These are phyloP conservation scores for Aspergillus hortae DNA, from an alignment of 2,329 filamentous ascomycete species.

Conservation along the genomic window DNA sequence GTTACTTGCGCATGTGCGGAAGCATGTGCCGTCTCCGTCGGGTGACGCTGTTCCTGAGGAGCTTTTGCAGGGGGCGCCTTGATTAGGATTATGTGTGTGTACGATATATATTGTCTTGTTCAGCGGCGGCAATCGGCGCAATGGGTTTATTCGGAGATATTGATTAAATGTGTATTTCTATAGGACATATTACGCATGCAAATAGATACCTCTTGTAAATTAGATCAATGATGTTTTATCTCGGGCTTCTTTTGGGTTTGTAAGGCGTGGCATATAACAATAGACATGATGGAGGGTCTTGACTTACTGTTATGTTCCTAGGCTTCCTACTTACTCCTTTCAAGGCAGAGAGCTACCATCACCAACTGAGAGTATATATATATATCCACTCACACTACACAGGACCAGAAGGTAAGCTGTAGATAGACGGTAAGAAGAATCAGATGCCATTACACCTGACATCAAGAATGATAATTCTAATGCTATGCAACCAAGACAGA, in stretches of 20 bases:
- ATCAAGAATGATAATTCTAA: too few species aligned
- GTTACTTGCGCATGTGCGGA: constrained; percentile 40
- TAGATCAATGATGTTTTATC: neutral
- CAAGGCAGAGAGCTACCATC: too few species aligned
- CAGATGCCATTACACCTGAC: too few species aligned
- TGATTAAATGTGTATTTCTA: neutral
- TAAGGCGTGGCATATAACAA: too few species aligned
- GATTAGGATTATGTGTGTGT: neutral
- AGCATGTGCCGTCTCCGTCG: constrained; percentile 1
- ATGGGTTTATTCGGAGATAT: neutral
- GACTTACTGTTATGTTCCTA: too few species aligned
- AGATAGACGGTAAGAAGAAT: neutral
- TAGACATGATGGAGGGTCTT: too few species aligned
- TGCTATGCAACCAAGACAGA: neutral
- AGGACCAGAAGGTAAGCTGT: neutral
- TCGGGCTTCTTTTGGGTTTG: too few species aligned
- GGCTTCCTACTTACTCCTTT: too few species aligned
- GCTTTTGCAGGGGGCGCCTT: constrained; percentile 9
- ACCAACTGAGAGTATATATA: neutral
- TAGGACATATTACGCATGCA: neutral
- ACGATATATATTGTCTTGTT: neutral
- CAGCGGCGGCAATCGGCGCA: neutral
- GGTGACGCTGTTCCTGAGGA: constrained; percentile 14
- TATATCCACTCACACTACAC: neutral
- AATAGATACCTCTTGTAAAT: neutral